Conservation (phyloP, 1,139 yeast genomes). For the Candida mesenterica region DNA sequence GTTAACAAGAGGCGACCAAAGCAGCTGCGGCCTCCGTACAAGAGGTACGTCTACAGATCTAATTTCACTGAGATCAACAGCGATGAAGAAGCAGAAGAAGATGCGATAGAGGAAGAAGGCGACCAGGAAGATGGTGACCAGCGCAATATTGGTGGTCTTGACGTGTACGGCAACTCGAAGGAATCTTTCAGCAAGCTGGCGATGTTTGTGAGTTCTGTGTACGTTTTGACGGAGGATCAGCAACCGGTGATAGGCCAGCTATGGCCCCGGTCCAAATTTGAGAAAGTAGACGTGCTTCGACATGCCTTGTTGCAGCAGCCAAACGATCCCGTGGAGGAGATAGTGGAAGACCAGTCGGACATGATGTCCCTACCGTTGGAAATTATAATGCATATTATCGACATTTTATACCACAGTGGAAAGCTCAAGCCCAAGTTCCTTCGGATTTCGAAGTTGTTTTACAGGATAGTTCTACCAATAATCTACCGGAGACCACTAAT, state of each 20-base stretch:
- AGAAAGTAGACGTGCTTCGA: conserved; percentile 45
- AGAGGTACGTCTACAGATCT: conserved; percentile 70
- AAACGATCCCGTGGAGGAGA: conserved; percentile 17
- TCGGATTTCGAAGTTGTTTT: conserved; percentile 62
- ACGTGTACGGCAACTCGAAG: conserved; percentile 23
- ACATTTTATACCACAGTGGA: conserved; percentile 32
- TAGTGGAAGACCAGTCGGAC: conserved; percentile 14
- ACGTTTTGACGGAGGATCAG: conserved; percentile 29
- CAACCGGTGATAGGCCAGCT: conserved; percentile 25
- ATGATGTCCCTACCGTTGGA: conserved; percentile 55
- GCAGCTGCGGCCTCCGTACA: conserved; percentile 73
- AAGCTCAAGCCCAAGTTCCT: conserved; percentile 51
- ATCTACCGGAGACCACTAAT: conserved; percentile 65
- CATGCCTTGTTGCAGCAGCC: conserved; percentile 23
- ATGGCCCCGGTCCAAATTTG: conserved; percentile 47
- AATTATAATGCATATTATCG: conserved; percentile 52
- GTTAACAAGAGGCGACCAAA: conserved; percentile 86
- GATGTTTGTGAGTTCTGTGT: conserved; percentile 32
- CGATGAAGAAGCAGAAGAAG: conserved; percentile 33
- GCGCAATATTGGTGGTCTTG: conserved; percentile 8
- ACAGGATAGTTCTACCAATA: conserved; percentile 55
- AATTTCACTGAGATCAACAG: conserved; percentile 33
- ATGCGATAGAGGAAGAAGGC: conserved; percentile 6
- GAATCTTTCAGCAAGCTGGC: conserved; percentile 29
- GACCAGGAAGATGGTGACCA: not conserved